Base-by-base conservation (phyloP, 2,329 filamentous ascomycete species). In the Aspergillus udagawae region DNA sequence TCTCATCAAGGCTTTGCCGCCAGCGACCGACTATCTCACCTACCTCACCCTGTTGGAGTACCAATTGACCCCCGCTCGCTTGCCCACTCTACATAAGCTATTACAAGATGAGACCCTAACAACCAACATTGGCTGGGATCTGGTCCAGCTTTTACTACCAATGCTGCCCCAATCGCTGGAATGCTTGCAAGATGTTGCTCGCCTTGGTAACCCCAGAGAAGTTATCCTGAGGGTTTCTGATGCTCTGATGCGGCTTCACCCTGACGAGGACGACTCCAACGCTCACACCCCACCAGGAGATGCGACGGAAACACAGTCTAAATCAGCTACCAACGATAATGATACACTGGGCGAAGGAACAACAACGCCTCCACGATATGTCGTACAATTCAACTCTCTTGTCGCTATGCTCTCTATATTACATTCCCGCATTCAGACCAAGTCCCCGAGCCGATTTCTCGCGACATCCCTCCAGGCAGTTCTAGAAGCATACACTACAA, bases 21-120 rank as follows among this genome's bases (percentile, higher is more conserved):
- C 85, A 3, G 80, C 77, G 12, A 85, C 84, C 3, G 85, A 88
- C 70, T 84, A 86, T 65, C 72, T 87, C 56, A 87, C 84, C n/a
- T 88, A 88, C 67, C 77, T 87, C 50, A 87, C 85, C 14, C 76
- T 87, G 47, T 72, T 88, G 53, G 85, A 87, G 65, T 86, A 86
- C 72, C 85, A 87, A 65, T 75, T 88, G 51, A 85, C 79, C 7
- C 76, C 78, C 38, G 79, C 82, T 54, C 83, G 81, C 53, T 73
- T 88, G 21, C 83, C 83, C 0, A 76, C 80, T 2, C 74, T 88
- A 25, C 84, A 85, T 64, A 73, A 78, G 38, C 76, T 87, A 21
- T 75, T 88, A 14, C 83, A 86, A 67, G 84, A 87, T 77, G 78
- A 82, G 59, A 80, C 78, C 49, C 70, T 88, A 38, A 86, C 84